phyloP scores from a whole-genome alignment of 345 rosid genomes.

The Angophora floribunda region DNA sequence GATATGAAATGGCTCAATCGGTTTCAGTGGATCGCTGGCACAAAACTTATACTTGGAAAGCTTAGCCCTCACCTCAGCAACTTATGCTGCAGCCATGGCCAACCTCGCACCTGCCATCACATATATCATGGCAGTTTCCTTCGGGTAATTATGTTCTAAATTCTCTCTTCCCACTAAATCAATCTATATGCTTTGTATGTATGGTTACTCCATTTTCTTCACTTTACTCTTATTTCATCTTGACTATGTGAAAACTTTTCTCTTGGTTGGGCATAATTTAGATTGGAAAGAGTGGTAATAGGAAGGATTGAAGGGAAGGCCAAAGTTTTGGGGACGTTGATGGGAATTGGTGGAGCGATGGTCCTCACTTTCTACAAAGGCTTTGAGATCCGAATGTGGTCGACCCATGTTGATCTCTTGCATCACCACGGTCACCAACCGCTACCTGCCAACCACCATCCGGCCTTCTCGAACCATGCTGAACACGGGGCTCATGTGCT shows the following conservation, averaged over 20 bases:
- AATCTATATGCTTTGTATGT: neutral
- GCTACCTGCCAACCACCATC: neutral
- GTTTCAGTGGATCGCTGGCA: constrained; percentile 17
- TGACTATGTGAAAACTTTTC: neutral
- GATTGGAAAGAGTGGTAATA: constrained; percentile 35
- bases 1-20: neutral
- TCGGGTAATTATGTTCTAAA: constrained; percentile 15
- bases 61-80: constrained; percentile 42
- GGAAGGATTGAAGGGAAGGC: constrained; percentile 25
- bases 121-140: constrained; percentile 29
- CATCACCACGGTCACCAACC: neutral
- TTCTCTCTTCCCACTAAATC: neutral
- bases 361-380: constrained; percentile 51
- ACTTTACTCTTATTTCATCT: neutral
- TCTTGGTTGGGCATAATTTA: neutral
- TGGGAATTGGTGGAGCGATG: constrained; percentile 53
- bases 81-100: constrained; percentile 31
- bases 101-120: constrained; percentile 45
- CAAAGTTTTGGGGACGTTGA: constrained; percentile 39
- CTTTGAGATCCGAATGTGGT: constrained; percentile 5
- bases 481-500: neutral
- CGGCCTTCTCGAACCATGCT: neutral
- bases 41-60: constrained; percentile 28
- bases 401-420: constrained; percentile 27
- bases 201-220: neutral